phyloP scores from a whole-genome alignment of 306 rosid species.

The Cucurbita moschata region DNA sequence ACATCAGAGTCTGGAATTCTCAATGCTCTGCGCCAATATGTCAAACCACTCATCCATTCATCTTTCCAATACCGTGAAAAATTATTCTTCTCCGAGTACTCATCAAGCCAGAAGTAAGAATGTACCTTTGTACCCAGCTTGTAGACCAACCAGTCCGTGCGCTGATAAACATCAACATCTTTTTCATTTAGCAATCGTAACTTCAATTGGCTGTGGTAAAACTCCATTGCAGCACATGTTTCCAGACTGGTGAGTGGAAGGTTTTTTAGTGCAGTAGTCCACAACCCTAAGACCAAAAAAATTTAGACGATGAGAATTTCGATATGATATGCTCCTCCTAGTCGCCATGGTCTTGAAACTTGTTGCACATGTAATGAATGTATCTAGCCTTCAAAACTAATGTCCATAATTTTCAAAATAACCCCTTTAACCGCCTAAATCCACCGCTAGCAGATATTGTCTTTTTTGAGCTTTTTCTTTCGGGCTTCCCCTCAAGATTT shows the following conservation, averaged over 20 bases:
- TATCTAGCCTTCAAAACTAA: background rate
- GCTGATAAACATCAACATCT: conserved; percentile 40
- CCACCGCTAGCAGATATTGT: no score
- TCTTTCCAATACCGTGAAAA: conserved; percentile 77
- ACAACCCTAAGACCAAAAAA: conserved; percentile 39
- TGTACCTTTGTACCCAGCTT: conserved; percentile 76
- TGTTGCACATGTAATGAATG: background rate
- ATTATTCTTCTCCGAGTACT: conserved; percentile 65
- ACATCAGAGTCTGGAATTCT: conserved; percentile 53
- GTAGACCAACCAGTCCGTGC: conserved; percentile 74
- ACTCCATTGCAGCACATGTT: conserved; percentile 66
- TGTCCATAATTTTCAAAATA: background rate
- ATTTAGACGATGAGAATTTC: background rate
- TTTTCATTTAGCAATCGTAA: conserved; percentile 63
- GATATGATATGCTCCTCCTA: background rate
- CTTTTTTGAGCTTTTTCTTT: no score
- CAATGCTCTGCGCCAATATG: conserved; percentile 76
- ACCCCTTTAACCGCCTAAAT: background rate
- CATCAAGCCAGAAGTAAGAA: conserved; percentile 90
- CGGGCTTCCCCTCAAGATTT: no score
- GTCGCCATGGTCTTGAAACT: background rate
- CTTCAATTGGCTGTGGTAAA: conserved; percentile 73
- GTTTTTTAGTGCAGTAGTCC: conserved; percentile 47
- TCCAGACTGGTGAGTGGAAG: conserved; percentile 83
- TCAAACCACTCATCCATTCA: conserved; percentile 79